Evolutionary conservation across 1,139 yeast genomes (phyloP).

Genomic region (Taphrina wiesneri): DNA sequence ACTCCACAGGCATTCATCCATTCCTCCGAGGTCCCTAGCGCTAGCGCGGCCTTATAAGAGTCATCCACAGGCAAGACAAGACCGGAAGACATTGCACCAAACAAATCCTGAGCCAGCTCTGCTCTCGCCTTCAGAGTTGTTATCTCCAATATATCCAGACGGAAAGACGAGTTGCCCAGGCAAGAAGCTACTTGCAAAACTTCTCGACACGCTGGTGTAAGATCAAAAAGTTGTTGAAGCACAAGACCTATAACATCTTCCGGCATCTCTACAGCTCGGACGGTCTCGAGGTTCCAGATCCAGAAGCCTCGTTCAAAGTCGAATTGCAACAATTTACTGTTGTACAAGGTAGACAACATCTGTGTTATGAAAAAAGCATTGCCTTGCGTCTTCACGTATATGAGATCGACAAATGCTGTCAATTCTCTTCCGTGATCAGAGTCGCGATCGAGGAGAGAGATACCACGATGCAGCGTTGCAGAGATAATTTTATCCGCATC

Average conservation of each 20-base stretch:
- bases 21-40: not conserved
- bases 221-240: constrained; percentile 8
- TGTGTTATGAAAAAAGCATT: constrained; percentile 27
- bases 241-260: constrained; percentile 29
- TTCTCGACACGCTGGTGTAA: constrained; percentile 11
- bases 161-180: constrained; percentile 24
- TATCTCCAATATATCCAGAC: constrained; percentile 18
- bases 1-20: not conserved
- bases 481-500: constrained; percentile 1
- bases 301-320: constrained; percentile 13
- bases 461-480: constrained; percentile 20
- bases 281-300: constrained; percentile 23
- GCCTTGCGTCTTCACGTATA: constrained; percentile 17
- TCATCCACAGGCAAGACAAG: constrained; percentile 21
- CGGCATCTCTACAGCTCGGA: constrained; percentile 14
- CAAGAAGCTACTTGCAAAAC: constrained; percentile 20
- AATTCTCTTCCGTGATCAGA: not conserved
- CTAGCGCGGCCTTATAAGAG: constrained; percentile 20
- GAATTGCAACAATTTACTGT: not conserved
- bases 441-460: not conserved
- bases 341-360: constrained; percentile 15
- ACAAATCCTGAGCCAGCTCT: constrained; percentile 17
- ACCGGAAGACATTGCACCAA: constrained; percentile 23
- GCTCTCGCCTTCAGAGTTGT: not conserved
- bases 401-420: constrained; percentile 11